Evolutionary conservation across 1,139 yeast genomes (phyloP), one percentile per base, ranked within the genome.

Genomic region (Hansenula sp.): DNA sequence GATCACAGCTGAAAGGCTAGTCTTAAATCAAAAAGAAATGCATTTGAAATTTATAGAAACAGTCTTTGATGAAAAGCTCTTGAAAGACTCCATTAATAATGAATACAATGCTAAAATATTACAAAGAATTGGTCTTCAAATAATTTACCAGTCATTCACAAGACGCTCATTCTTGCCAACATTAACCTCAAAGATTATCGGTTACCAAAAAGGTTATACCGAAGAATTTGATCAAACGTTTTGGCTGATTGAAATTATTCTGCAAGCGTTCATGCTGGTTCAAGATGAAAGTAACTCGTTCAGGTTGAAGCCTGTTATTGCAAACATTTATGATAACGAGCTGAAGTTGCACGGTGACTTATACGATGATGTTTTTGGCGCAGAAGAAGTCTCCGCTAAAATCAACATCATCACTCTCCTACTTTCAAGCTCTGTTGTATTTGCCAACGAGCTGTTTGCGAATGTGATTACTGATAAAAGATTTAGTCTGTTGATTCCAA

Each of bases 81-180:
- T 74, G 36, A 47, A 47, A 38, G 48, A 50, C 15, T 55, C 68
- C 1, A 53, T 53, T 19, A 56, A 64, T 8, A 59, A 67, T 42
- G 59, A 56, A 27, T 51, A 47, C 29, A 58, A 57, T 9, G 59
- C 64, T 1, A 51, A 49, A 3, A 48, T 59, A 0, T 52, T 85
- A 3, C 54, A 55, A 3, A 56, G 52, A 4, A 71, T 81, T 44
- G 68, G 77, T 6, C 43, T 55, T 4, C 71, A 77, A 1, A 68
- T 82, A 2, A 65, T 84, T 47, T 56, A 65, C 2, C 72, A 74
- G 44, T 66, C 94, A 1, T 71, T 63, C 43, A 82, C 87, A 0
- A 76, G 96, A 62, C 76, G 95, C 52, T 73, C 86, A 12, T 65
- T 90, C 13, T 65, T 88, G 25, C 93, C 96, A 0, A 57, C 72